Conservation (phyloP, 192 early-diverging fungal genomes). For the Glomus cerebriforme region DNA sequence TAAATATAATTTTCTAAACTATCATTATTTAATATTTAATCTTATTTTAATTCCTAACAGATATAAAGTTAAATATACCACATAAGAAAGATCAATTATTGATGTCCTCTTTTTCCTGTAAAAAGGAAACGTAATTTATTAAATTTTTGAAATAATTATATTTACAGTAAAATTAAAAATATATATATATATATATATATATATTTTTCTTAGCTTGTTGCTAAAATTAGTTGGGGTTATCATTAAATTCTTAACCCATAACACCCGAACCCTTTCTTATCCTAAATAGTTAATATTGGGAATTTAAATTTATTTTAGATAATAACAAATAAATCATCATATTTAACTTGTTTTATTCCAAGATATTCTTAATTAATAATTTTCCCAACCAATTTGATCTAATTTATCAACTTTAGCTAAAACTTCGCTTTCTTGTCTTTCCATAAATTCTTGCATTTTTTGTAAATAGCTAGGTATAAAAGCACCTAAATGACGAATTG, state of each 20-base stretch:
- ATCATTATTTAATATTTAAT: background rate
- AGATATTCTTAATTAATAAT: constrained; percentile 50
- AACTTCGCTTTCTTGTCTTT: constrained; percentile 85
- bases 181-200: no score
- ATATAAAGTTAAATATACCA: background rate
- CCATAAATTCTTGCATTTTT: constrained; percentile 78
- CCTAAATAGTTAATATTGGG: no score
- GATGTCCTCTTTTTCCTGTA: background rate
- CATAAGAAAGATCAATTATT: background rate
- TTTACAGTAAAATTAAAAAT: no score
- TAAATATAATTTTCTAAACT: background rate
- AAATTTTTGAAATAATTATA: no score
- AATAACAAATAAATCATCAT: no score
- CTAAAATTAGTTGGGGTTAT: no score
- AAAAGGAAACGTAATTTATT: background rate
- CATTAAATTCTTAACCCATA: no score
- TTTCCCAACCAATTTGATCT: constrained; percentile 80
- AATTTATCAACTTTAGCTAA: constrained; percentile 84
- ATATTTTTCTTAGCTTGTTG: no score
- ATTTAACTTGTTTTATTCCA: no score
- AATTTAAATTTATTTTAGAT: no score
- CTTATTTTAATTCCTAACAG: background rate
- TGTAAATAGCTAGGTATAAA: constrained; percentile 74
- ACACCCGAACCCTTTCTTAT: no score
- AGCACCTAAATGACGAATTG: constrained; percentile 86